Evolutionary conservation across 2,329 filamentous ascomycete species (phyloP).

Genomic region (Verticillium dahliae): DNA sequence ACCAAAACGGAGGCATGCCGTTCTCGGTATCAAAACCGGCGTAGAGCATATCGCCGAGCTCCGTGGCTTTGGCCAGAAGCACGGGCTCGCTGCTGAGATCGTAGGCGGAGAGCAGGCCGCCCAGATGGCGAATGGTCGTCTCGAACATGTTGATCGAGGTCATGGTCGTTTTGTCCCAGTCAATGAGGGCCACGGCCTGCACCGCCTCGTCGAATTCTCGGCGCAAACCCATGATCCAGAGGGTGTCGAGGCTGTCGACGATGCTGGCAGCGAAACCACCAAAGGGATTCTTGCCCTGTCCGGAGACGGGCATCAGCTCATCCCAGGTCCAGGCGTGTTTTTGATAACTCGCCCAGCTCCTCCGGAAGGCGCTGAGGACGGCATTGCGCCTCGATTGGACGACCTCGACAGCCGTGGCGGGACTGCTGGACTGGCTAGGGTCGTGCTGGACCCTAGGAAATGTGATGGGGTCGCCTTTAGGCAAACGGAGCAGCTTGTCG

Average conservation of each 20-base stretch:
- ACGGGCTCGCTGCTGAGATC: conserved; percentile 40
- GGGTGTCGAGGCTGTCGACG: conserved; percentile 52
- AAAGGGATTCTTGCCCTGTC: conserved; percentile 38
- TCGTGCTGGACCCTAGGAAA: conserved; percentile 18
- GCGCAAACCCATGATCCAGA: conserved; percentile 53
- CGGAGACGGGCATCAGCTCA: conserved; percentile 45
- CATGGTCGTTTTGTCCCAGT: conserved; percentile 43
- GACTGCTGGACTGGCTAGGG: neutral
- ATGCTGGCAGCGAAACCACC: conserved; percentile 53
- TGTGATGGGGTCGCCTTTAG: conserved; percentile 22
- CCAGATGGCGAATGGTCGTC: conserved; percentile 51
- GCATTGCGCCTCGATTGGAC: conserved; percentile 26
- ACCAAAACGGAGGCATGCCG: conserved; percentile 39
- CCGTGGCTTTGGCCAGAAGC: conserved; percentile 42
- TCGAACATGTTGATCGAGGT: conserved; percentile 53
- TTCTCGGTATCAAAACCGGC: conserved; percentile 48
- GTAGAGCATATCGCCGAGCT: conserved; percentile 48
- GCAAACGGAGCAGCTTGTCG: conserved; percentile 22
- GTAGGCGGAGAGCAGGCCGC: conserved; percentile 44
- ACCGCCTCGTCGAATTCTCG: conserved; percentile 50
- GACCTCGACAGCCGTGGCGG: conserved; percentile 11
- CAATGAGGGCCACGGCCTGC: conserved; percentile 40
- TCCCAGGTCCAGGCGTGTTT: conserved; percentile 50
- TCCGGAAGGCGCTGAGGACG: conserved; percentile 31
- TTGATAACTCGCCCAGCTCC: conserved; percentile 46